Base-by-base conservation (phyloP, 2,329 filamentous ascomycete species). In the Hypoxylon sp. region DNA sequence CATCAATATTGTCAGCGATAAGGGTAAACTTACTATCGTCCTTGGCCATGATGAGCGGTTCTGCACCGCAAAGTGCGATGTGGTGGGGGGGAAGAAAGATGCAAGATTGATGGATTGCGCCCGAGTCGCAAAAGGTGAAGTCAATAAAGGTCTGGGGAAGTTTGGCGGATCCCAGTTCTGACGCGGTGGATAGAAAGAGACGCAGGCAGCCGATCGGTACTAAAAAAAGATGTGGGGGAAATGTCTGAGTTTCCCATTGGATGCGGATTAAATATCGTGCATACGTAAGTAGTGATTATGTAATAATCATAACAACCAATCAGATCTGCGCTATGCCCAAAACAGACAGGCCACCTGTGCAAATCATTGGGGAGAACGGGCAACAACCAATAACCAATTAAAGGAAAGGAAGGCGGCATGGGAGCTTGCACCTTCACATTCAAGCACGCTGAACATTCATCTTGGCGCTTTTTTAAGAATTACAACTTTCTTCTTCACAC, bases 11-110 rank as follows among this genome's bases (percentile, higher is more conserved):
- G 15, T 20, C 23, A 15, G 11, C 16, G 15, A 26, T 1, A 17
- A 23, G 19, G 6, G 12, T 20, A 5, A 35, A 46, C 52, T 26
- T 62, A 75, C 73, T 70, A 42, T 77, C 74, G 59, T 75, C 71
- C 60, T 75, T 75, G 60, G 72, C 67, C 61, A 67, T 67, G 16
- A 50, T 63, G 54, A 30, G 40, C 11, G 34, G 27, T 21, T 44
- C 26, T 9, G 7, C 8, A 29, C 13, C 32, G 13, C 23, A 27
- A 31, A 17, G 21, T 11, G 21, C 8, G 16, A 37, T 8, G 21
- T 29, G 21, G 11, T 35, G 16, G 41, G 16, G 25, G 29, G 20
- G 37, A 13, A 21, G 11, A 34, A 5, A 16, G 16, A 20, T 12
- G 16, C 8, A 7, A 16, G 19, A 15, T 11, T 17, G 23, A 30